Base-by-base conservation (phyloP, 305 asterid species). In the Fraxinus platypoda region DNA sequence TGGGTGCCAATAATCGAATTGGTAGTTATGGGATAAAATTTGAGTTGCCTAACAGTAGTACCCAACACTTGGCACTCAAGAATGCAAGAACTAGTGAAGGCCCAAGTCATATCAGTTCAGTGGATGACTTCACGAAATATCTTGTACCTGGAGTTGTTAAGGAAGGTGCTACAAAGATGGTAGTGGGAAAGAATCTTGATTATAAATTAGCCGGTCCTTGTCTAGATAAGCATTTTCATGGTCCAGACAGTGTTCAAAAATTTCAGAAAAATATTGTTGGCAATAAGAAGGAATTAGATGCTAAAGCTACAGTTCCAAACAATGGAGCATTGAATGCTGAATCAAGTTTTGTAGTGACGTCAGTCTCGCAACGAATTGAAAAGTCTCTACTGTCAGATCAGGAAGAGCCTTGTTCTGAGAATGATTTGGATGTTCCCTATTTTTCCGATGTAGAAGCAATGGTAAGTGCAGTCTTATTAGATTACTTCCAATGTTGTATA, bases 371-470 rank as follows among this genome's bases (percentile, higher is more conserved):
- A 76, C 74, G 84, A 37, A 46, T 78, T 71, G 83, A 86, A 19
- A 81, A 86, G 30, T 19, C 82, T 80, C 35, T 80, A 43, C 72
- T 68, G 15, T 84, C 87, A 21, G 93, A 90, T 81, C 73, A 81
- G 85, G 94, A 87, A 49, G 93, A 83, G 68, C 70, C 74, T 26
- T 84, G 82, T 82, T 83, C 86, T 17, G 95, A 86, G 88, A 82
- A 85, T 77, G 91, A 90, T 19, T 84, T 83, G 79, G 94, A 91
- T 0, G 85, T 91, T 85, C 94, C 94, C 68, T 88, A 72, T 83
- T 91, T 88, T 85, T 91, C 94, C 57, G 96, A 93, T 80, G 91
- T 93, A 37, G 94, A 93, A 87, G 91, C 90, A 76, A 91, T 93
- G 97, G 97, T 93, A 90, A 85, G 30, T 76, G 74, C 72, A 52